Conservation (phyloP, 106 monocot genomes). For the Phalaenopsis equestris region DNA sequence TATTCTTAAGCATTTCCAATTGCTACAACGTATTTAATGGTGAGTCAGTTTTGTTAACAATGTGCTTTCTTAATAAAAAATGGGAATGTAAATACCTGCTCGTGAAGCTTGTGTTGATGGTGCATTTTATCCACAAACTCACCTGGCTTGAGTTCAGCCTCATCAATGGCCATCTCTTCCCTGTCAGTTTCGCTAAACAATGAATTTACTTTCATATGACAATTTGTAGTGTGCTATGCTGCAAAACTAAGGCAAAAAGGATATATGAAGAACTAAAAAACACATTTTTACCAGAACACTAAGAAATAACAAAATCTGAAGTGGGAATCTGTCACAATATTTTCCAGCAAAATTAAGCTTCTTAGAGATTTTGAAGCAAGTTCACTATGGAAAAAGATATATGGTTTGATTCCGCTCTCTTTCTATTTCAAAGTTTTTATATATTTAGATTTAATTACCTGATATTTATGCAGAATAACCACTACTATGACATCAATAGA, state of each 20-base stretch:
- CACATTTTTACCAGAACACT: neutral
- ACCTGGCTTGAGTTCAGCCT: slow-evolving; percentile 45
- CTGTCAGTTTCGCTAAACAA: slow-evolving; percentile 13
- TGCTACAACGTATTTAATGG: slow-evolving; percentile 38
- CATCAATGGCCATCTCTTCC: slow-evolving; percentile 67
- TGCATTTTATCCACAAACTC: slow-evolving; percentile 46
- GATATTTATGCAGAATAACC: too few species aligned
- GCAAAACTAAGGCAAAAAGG: neutral
- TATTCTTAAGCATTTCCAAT: slow-evolving; percentile 76
- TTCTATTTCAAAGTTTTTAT: too few species aligned
- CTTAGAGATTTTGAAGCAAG: too few species aligned
- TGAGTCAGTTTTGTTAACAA: neutral
- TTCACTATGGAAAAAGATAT: too few species aligned
- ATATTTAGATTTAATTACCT: too few species aligned
- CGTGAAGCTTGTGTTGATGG: slow-evolving; percentile 40
- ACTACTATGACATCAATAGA: too few species aligned
- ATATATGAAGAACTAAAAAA: neutral
- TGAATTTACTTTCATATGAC: neutral
- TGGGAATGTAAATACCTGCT: slow-evolving; percentile 22
- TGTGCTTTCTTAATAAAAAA: neutral
- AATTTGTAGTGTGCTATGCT: neutral
- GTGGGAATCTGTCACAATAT: neutral
- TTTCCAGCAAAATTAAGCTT: neutral
- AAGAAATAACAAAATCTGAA: neutral
- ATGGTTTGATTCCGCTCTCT: too few species aligned